Conservation (phyloP, 2,329 filamentous ascomycete species). For the Penicillium decumbens region DNA sequence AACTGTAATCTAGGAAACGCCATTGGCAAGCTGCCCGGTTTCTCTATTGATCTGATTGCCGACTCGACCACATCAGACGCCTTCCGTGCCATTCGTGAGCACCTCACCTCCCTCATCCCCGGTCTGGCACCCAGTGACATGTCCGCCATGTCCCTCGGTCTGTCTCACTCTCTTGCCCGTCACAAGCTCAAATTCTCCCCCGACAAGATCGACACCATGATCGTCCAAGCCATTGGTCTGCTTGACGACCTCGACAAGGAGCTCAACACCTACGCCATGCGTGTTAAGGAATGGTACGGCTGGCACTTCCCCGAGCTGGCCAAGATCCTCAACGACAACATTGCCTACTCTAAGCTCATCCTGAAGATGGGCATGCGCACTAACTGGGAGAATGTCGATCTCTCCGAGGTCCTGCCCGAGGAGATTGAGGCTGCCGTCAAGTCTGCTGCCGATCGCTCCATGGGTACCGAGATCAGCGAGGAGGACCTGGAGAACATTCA, state of each 20-base stretch:
- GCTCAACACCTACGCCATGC: conserved; percentile 97
- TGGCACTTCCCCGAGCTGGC: conserved; percentile 99
- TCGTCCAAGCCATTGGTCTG: conserved; percentile 91
- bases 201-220: conserved; percentile 99
- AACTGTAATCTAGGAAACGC: conserved; percentile 56
- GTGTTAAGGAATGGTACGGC: conserved; percentile 99
- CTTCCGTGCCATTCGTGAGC: conserved; percentile 89
- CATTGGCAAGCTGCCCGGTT: conserved; percentile 84
- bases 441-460: conserved; percentile 89
- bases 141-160: conserved; percentile 89
- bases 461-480: conserved; percentile 94
- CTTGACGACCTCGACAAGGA: conserved; percentile 98
- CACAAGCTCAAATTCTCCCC: conserved; percentile 99
- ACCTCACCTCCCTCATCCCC: conserved; percentile 84
- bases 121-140: conserved; percentile 80
- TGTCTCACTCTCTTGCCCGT: conserved; percentile 91
- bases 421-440: conserved; percentile 91
- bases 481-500: conserved; percentile 93
- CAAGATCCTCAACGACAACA: conserved; percentile 94
- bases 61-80: conserved; percentile 80
- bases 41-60: conserved; percentile 78
- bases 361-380: conserved; percentile 83
- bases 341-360: conserved; percentile 86
- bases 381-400: conserved; percentile 69
- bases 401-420: conserved; percentile 88